Evolutionary conservation across 768 basidiomycete genomes (phyloP), one percentile per base, ranked within the genome.

Genomic region (Lactifluus rugatus): DNA sequence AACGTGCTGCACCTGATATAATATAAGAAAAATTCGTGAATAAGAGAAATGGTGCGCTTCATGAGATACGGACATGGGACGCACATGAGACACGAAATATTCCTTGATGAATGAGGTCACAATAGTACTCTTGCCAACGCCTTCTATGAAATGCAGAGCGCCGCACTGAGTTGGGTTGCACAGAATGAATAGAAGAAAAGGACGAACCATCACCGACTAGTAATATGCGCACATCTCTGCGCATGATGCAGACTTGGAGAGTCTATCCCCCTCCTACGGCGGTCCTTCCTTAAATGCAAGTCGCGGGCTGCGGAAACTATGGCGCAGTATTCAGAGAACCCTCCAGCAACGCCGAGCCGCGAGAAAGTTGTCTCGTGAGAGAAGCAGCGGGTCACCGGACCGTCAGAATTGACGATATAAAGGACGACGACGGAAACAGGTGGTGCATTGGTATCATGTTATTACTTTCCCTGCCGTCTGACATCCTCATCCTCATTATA

Each of bases 71-170:
- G 46, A 49, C 49, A 48, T 42, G 45, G 47, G 39, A 69, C 79
- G 62, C 71, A 93, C 94, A 74, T 93, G 89, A 41, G 88, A 76
- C 52, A 97, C 89, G 70, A 87, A 96, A 32, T 89, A 85, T 71
- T 95, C 92, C 71, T 97, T 97, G 73, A 99, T 97, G 69, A 97
- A 80, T 36, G 93, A 93, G 19, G 93, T 96, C 69, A 98, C 84
- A 69, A 98, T 93, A 47, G 93, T 93, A 71, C 92, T 94, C 78
- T 99, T 99, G 63, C 95, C 95, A 66, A 97, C 95, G 64, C 90
- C 91, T 78, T 95, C 93, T 97, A 25, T 13, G 39, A 23, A 48
- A 70, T 39, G 52, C 53, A 54, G 57, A n/a, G 8, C 52, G n/a
- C 46, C 41, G 52, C 16, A 23, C 17, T n/a, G 31, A 28, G 47